Base-by-base conservation (phyloP, 2,329 filamentous ascomycete genomes). In the Xylaria sp. region DNA sequence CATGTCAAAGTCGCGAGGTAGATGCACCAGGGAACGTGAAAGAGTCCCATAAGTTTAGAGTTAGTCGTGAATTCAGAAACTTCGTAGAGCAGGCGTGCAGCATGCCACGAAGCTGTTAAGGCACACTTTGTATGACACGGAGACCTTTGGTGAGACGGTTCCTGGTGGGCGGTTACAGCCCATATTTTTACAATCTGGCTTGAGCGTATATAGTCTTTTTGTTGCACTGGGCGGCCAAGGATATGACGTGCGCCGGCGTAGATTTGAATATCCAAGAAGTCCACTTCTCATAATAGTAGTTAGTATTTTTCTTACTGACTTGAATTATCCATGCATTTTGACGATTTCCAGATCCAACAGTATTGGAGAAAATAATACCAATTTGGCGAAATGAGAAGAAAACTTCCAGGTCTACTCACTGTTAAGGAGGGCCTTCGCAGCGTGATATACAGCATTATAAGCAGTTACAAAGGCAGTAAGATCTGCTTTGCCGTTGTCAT, bases 1-100 rank as follows among this genome's bases (percentile, higher is more conserved):
- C 84, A 83, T 0, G 85, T 85, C 45, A 89, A 71, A 0, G 87
- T 87, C 0, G 85, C 85, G 0, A 90, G 77, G 70, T 89, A 89
- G 13, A 89, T 73, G 67, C 85, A 87, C 88, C 87, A 90, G 0
- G 87, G 85, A 20, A 88, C 86, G 71, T 89, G 87, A 72, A 89
- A 89, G 0, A 86, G 77, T 49, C 85, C 83, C 47, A 82, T 83
- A 1, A 83, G 81, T 22, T 86, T 84, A 64, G 82, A 84, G 39
- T 85, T 82, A 13, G 84, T 79, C 1, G 88, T 76, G 29, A 82
- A 81, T 38, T 81, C 76, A 9, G 84, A 80, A 0, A 84, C 83
- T 29, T 86, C 83, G 13, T 81, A 79, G 0, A 89, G 75, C 13
- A 89, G 77, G 1, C 76, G 77, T 0, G 87, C 85, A 0, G 87